These are phyloP conservation scores for Carex arenaria DNA, from an alignment of 202 grass and related monocot species.

Conservation along the genomic window DNA sequence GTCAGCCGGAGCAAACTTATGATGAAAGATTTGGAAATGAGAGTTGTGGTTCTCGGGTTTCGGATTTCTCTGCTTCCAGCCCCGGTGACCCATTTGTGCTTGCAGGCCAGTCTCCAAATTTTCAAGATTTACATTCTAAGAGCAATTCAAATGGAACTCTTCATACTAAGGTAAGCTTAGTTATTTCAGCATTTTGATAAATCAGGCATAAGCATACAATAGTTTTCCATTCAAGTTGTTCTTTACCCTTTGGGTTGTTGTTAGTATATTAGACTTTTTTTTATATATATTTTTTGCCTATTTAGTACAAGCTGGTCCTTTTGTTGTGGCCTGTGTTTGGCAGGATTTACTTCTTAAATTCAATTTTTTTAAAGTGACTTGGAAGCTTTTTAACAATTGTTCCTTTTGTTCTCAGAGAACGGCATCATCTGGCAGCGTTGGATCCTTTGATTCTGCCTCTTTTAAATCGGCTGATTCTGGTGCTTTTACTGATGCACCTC, in stretches of 20 bases:
- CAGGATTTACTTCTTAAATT: slow-evolving; percentile 4
- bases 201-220: not conserved
- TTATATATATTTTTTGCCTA: not conserved
- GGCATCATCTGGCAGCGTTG: slow-evolving; percentile 34
- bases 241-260: not conserved
- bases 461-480: slow-evolving; percentile 42
- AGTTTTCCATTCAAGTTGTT: not conserved
- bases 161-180: slow-evolving; percentile 34
- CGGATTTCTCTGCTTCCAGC: slow-evolving; percentile 60
- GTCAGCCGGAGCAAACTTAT: slow-evolving; percentile 45
- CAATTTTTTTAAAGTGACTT: not conserved
- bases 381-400: slow-evolving; percentile 18
- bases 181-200: not conserved
- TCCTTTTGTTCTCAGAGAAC: slow-evolving; percentile 39
- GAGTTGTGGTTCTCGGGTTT: slow-evolving; percentile 38
- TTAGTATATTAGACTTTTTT: not conserved
- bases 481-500: slow-evolving; percentile 34
- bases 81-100: slow-evolving; percentile 32
- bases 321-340: not conserved
- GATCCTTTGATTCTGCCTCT: slow-evolving; percentile 31
- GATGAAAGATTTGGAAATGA: slow-evolving; percentile 57
- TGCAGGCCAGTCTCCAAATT: slow-evolving; percentile 45
- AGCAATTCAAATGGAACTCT: slow-evolving; percentile 27
- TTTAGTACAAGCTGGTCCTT: not conserved
- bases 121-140: slow-evolving; percentile 36